Base-by-base conservation (phyloP, 768 basidiomycete genomes). In the Tephrocybe sp. region DNA sequence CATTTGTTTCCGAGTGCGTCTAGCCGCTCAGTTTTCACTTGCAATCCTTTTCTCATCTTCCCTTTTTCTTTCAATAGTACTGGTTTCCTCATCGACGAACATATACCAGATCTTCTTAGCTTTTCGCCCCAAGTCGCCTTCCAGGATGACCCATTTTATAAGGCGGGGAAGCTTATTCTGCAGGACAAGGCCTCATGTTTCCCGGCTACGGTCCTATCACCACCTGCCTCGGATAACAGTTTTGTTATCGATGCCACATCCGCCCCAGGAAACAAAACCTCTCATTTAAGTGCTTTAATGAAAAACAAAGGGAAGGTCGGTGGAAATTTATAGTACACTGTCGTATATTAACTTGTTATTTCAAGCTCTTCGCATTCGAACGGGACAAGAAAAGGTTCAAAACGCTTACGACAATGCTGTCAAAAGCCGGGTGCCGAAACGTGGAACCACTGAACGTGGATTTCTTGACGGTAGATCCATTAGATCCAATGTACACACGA, bases 121-220 rank as follows among this genome's bases (percentile, higher is more conserved):
- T 93, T 96, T 63, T 77, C 85, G 48, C 84, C 90, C 8, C 72
- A 73, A 53, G 66, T 72, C 11, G 73, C 83, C 39, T 83, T 96
- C 54, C 82, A 83, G n/a, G 77, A 81, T 30, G 84, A 93, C 55
- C 68, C 76, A 2, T 77, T 84, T 17, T 97, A 94, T 68, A 74
- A 74, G 56, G 71, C 79, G 30, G 93, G 94, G 22, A 89, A 85
- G 52, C 71, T 98, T 31, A 95, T 99, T 53, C 72, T 98, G 5
- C 97, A 99, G 68, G 97, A 99, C 68, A 98, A 98, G 65, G 96
- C 97, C 16, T 96, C 93, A 49, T 99, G 97, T 68, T 93, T 99
- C 66, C 92, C 97, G 14, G 92, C 96, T 0, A 72, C 84, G 52
- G 80, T 98, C 5, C 82, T 99, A n/a, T 78, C 83, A 17, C 89